Evolutionary conservation across 2,329 filamentous ascomycete species (phyloP).

Genomic region (Hirsutella thompsonii): DNA sequence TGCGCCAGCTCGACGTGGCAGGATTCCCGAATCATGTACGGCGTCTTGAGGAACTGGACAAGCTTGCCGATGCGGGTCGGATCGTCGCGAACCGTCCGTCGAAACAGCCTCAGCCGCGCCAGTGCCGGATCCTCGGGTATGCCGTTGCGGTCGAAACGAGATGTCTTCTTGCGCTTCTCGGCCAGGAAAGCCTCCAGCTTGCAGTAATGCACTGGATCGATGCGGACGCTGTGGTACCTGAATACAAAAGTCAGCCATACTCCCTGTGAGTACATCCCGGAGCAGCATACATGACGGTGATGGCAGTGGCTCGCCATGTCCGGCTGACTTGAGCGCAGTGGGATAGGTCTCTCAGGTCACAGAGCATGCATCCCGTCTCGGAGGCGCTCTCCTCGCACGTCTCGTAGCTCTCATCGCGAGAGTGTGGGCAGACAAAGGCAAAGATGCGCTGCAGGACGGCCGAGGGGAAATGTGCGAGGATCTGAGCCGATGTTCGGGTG

Average conservation of each 20-base stretch:
- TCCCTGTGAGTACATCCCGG: background rate
- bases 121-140: slow-evolving; percentile 70
- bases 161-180: slow-evolving; percentile 63
- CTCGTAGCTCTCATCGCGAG: slow-evolving; percentile 63
- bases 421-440: slow-evolving; percentile 70
- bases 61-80: slow-evolving; percentile 52
- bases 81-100: slow-evolving; percentile 70
- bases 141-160: slow-evolving; percentile 62
- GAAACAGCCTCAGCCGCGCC: slow-evolving; percentile 64
- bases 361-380: slow-evolving; percentile 80
- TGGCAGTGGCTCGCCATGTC: slow-evolving; percentile 49
- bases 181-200: slow-evolving; percentile 70
- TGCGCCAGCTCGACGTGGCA: slow-evolving; percentile 74
- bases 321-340: slow-evolving; percentile 64
- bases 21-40: slow-evolving; percentile 89
- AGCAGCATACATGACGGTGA: slow-evolving; percentile 46
- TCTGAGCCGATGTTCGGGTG: slow-evolving; percentile 25
- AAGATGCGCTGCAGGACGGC: slow-evolving; percentile 69
- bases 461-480: slow-evolving; percentile 45
- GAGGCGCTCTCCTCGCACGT: slow-evolving; percentile 70
- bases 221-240: slow-evolving; percentile 80
- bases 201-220: slow-evolving; percentile 92
- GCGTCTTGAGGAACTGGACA: slow-evolving; percentile 73
- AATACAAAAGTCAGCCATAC: background rate
- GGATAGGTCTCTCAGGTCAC: slow-evolving; percentile 78